Evolutionary conservation across 2,329 filamentous ascomycete species (phyloP), one percentile per base, ranked within the genome.

Genomic region (Ophiostoma ulmi): DNA sequence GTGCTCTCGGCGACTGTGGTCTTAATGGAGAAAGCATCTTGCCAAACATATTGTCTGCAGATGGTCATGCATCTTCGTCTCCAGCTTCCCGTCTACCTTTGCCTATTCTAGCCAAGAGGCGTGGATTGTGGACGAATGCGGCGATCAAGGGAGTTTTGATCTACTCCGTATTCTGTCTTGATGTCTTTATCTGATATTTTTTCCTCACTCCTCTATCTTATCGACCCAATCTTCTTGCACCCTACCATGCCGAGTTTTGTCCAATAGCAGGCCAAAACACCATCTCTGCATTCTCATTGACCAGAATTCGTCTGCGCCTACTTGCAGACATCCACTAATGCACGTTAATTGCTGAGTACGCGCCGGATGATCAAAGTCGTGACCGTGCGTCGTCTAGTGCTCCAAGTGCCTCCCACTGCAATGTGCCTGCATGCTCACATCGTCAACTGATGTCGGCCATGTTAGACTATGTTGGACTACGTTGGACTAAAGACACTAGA

Each of bases 281-380:
- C 73, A 73, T 76, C 77, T 78, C 79, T 80, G 78, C 75, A 78
- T 76, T 83, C 80, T 79, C 78, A 85, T 85, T 85, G 83, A 81
- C 80, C 79, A 76, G 80, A 69, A 67, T 38, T 31, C 55, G n/a
- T 58, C 65, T 48, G 66, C 69, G 58, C 77, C 75, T 75, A 78
- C 77, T 78, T 79, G 83, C 83, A 85, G 75, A 79, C 77, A 78
- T 79, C 83, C 83, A 85, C 78, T 81, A 78, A 79, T 78, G 80
- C 80, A 79, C 79, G 79, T 80, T 79, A 77, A 80, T 31, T 69
- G 0, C 31, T 31, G 31, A 31, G 31, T 31, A 71, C 64, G 70
- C 70, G 70, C 70, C 70, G 63, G 68, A 55, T 71, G 52, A 69
- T 68, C 68, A 67, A 36, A 39, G 22, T 69, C 35, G 3, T 11